Conservation (phyloP, 805 yeast genomes). For the Maudiozyma pseudohumilis region DNA sequence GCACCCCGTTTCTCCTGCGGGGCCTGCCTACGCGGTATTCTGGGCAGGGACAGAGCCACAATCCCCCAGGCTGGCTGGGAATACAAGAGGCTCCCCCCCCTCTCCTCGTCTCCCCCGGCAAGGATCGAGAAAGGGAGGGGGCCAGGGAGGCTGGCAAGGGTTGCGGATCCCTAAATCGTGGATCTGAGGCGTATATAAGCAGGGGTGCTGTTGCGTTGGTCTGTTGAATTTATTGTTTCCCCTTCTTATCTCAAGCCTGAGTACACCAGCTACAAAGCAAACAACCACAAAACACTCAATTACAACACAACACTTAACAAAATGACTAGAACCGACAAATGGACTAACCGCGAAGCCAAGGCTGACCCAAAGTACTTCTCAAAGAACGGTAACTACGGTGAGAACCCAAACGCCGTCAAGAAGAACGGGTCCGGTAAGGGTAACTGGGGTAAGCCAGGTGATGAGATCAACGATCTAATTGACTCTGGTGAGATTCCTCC, state of each 20-base stretch:
- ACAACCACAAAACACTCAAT: background rate
- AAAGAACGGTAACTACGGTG: constrained; percentile 58
- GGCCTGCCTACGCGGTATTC: no score
- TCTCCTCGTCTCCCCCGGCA: no score
- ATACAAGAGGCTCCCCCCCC: no score
- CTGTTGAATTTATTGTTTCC: background rate
- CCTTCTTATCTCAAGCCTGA: background rate
- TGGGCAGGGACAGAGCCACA: no score
- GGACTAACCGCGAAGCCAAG: constrained; percentile 54
- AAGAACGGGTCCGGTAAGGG: constrained; percentile 79
- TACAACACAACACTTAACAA: no score
- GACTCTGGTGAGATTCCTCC: constrained; percentile 47
- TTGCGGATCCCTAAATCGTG: no score
- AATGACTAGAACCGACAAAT: constrained; percentile 75
- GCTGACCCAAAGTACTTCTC: constrained; percentile 66
- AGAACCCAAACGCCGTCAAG: constrained; percentile 68
- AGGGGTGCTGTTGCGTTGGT: no score
- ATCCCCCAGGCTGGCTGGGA: no score
- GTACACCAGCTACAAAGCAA: background rate
- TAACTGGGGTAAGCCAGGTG: constrained; percentile 82
- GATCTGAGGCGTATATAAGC: no score
- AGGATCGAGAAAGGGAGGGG: no score
- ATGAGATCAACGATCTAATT: constrained; percentile 57
- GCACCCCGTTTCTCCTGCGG: no score
- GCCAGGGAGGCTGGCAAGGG: no score